Evolutionary conservation across 306 rosid species (phyloP).

Genomic region (Castanospermum australe): DNA sequence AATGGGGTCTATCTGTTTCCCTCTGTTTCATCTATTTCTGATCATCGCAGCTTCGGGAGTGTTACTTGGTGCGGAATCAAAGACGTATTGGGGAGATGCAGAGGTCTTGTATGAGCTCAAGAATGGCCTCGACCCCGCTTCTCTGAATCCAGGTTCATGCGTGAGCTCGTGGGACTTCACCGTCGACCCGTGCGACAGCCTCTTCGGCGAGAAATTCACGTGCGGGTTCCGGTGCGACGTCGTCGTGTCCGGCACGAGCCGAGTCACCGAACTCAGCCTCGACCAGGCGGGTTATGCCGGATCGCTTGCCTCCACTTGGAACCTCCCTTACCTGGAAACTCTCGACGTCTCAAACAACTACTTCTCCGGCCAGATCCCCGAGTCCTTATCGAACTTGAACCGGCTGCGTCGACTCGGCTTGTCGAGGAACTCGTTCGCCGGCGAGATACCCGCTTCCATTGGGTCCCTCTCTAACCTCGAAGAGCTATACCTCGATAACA

Average conservation of each 20-base stretch:
- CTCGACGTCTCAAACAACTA: constrained; percentile 68
- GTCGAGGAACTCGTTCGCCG: constrained; percentile 63
- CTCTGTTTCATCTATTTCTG: not conserved
- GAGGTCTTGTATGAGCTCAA: constrained; percentile 54
- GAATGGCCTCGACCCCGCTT: constrained; percentile 39
- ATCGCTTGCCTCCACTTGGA: constrained; percentile 45
- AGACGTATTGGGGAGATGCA: constrained; percentile 58
- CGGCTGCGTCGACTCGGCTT: constrained; percentile 61
- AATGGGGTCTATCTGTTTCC: constrained; percentile 33
- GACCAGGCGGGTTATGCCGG: constrained; percentile 86
- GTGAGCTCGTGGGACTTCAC: constrained; percentile 72
- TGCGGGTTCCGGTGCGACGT: constrained; percentile 82
- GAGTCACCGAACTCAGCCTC: constrained; percentile 77
- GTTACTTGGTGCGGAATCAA: constrained; percentile 35
- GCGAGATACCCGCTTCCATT: constrained; percentile 53
- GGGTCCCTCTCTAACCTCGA: constrained; percentile 48
- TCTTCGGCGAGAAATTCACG: constrained; percentile 65
- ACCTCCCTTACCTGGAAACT: constrained; percentile 66
- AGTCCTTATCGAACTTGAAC: constrained; percentile 53
- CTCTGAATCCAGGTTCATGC: constrained; percentile 63
- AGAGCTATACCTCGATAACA: constrained; percentile 73
- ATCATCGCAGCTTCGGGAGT: not conserved
- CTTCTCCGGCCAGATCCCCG: constrained; percentile 64
- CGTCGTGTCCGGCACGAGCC: constrained; percentile 38
- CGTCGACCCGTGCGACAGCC: constrained; percentile 76